A percentile compares a stretch with the other conserved stretches of the same genome.
phyloP scores from a whole-genome alignment of 164 flowering plant genomes.

The Vitis vinifera region ASM3070453v1 NC_081806.1:6734501-6735000 shows the following conservation, averaged over 20 bases:
- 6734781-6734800: not conserved
- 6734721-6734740: not conserved
- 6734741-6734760: not conserved
- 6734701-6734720: not conserved
- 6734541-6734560: not conserved
- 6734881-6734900: no score
- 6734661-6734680: constrained; percentile 68
- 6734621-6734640: constrained; percentile 39
- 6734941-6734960: no score
- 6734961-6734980: no score
- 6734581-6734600: not conserved
- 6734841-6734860: no score
- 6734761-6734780: not conserved
- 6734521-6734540: no score
- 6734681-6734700: constrained; percentile 97
- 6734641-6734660: constrained; percentile 88
- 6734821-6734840: no score
- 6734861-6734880: no score
- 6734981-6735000: no score
- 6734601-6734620: not conserved
- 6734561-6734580: not conserved
- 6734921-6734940: no score
- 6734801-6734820: no score
- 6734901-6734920: no score
- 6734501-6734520: no score